These are phyloP conservation scores for Blakeslea trispora DNA, from an alignment of 371 early-diverging fungal genomes.

Conservation along the genomic window DNA sequence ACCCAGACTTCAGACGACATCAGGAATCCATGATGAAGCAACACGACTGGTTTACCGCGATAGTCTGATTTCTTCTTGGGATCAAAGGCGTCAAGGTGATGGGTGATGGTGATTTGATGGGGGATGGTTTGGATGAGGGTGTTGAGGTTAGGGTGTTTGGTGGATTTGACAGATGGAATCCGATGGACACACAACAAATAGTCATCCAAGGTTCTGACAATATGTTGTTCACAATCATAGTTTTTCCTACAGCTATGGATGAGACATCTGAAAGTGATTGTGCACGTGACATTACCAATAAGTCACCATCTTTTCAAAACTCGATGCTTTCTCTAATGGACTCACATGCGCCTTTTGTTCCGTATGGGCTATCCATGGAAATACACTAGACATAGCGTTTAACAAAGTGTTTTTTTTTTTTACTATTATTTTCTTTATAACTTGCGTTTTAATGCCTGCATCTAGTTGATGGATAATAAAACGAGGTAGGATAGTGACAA, in stretches of 20 bases:
- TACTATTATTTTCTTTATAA: neutral
- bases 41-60: constrained; percentile 74
- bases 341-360: constrained; percentile 57
- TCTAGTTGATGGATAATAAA: constrained; percentile 51
- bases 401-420: neutral
- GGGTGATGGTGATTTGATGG: too few species aligned
- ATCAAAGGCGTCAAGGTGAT: too few species aligned
- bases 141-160: too few species aligned
- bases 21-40: constrained; percentile 94
- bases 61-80: constrained; percentile 20
- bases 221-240: constrained; percentile 83
- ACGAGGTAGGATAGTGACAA: constrained; percentile 65
- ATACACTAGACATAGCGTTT: constrained; percentile 34
- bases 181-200: constrained; percentile 89
- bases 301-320: constrained; percentile 68
- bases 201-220: constrained; percentile 86
- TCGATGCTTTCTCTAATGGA: constrained; percentile 60
- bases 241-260: constrained; percentile 26
- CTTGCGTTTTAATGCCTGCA: constrained; percentile 46
- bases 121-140: too few species aligned
- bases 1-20: constrained; percentile 94
- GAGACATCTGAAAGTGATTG: neutral
- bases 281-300: constrained; percentile 68
- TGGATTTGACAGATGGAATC: constrained; percentile 55
- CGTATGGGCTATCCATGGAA: constrained; percentile 55